Evolutionary conservation across 768 basidiomycete species (phyloP).

Genomic region (Podaxis mareebaensis): DNA sequence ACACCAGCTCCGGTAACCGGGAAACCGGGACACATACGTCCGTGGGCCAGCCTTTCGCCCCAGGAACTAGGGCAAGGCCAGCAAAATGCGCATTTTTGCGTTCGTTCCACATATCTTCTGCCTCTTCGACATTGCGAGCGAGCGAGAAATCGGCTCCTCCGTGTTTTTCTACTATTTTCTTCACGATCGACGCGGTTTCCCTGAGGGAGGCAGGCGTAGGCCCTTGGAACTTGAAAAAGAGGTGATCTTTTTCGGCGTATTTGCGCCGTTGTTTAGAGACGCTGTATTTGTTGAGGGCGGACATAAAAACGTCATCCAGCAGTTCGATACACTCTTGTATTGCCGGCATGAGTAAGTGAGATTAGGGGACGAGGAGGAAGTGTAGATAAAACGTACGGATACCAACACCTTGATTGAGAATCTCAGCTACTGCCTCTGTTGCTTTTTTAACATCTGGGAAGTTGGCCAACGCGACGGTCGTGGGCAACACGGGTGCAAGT

Average conservation of each 20-base stretch:
- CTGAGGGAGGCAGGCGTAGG: constrained; percentile 56
- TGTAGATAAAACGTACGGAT: constrained; percentile 56
- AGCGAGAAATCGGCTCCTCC: constrained; percentile 70
- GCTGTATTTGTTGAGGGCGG: constrained; percentile 57
- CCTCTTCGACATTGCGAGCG: constrained; percentile 64
- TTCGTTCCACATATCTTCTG: constrained; percentile 71
- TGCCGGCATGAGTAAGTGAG: neutral
- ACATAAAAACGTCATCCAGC: constrained; percentile 71
- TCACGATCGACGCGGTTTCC: constrained; percentile 61
- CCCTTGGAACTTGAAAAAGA: constrained; percentile 90
- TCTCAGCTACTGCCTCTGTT: constrained; percentile 71
- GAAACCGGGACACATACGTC: constrained; percentile 80
- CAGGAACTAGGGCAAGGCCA: constrained; percentile 56
- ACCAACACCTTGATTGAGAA: constrained; percentile 70
- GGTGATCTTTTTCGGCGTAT: constrained; percentile 60
- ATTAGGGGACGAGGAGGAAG: neutral
- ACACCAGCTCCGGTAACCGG: constrained; percentile 60
- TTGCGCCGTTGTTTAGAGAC: constrained; percentile 42
- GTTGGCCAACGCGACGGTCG: constrained; percentile 78
- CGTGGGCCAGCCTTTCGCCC: constrained; percentile 63
- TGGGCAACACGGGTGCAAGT: constrained; percentile 79
- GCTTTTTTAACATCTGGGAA: constrained; percentile 79
- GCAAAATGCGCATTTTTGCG: constrained; percentile 67
- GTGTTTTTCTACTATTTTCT: constrained; percentile 58
- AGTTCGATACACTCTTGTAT: constrained; percentile 79